A percentile compares a stretch with the other conserved stretches of the same genome.
These are phyloP conservation scores for Diaporthe ampelina DNA, from an alignment of 2,329 filamentous ascomycete species.

Conservation along the genomic window DNA sequence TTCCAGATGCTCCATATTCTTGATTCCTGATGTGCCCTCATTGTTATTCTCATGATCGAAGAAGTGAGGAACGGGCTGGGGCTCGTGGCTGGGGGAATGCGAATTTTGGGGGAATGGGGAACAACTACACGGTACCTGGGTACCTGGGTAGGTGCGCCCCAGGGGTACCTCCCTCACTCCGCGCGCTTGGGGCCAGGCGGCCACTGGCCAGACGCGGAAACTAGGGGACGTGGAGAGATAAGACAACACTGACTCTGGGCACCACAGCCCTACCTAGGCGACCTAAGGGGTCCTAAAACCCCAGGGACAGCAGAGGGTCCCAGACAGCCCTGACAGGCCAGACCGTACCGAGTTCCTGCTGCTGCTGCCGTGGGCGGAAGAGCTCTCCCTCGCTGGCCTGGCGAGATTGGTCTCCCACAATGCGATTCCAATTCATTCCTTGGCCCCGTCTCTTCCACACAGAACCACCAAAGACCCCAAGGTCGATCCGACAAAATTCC, in stretches of 20 bases:
- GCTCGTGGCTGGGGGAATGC: conserved; percentile 15
- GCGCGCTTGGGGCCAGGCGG: background rate
- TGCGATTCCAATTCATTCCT: conserved; percentile 1
- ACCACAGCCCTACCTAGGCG: conserved; percentile 15
- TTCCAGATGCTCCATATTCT: conserved; percentile 67
- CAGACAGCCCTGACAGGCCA: background rate
- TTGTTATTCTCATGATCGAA: conserved; percentile 32
- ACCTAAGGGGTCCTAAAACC: background rate
- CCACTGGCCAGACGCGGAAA: conserved; percentile 12
- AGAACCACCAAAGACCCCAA: background rate
- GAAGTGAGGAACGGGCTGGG: conserved; percentile 21
- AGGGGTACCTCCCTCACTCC: background rate
- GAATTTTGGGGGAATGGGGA: conserved; percentile 19
- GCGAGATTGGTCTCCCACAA: background rate
- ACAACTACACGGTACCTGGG: background rate
- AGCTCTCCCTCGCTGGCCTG: conserved; percentile 8
- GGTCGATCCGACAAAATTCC: conserved; percentile 10
- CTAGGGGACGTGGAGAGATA: conserved; percentile 27
- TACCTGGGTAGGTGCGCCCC: too few relatives aligned
- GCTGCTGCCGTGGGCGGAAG: conserved; percentile 1
- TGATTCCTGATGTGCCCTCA: conserved; percentile 19
- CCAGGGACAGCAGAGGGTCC: background rate
- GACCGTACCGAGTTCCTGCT: background rate
- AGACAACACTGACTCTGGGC: conserved; percentile 14
- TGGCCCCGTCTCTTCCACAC: background rate